Evolutionary conservation across 305 asterid species (phyloP), one percentile per base, ranked within the genome.

Genomic region (Euphrasia arctica): DNA sequence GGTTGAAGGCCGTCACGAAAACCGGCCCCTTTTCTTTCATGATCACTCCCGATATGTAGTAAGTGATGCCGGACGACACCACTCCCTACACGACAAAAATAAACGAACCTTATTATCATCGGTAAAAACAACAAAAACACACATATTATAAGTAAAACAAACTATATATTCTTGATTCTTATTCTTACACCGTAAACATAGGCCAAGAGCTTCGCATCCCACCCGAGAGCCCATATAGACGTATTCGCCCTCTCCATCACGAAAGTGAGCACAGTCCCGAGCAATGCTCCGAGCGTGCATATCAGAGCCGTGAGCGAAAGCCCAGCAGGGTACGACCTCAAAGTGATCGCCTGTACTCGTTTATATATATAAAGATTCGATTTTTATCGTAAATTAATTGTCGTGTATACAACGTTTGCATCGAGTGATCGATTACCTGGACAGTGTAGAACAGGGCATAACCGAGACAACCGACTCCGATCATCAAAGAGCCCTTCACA

Each of bases 271-370:
- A 82, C 62, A 2, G 79, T 80, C 60, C 89, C 91, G 51, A 82
- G 83, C 4, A 73, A 78, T n/a, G 91, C 79, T 78, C 95, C 95
- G 65, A 87, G 31, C 54, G 78, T 34, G 75, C 95, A 87, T 71
- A 87, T 81, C 95, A 89, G 80, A 41, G 91, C 91, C 9, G 95
- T 84, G 64, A 87, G 88, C 11, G 91, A 84, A 31, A 87, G 87
- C 72, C 83, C 95, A 2, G 82, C 82, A 4, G 91, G 88, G 74
- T 84, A 87, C 4, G 91, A 68, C 67, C 22, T 49, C 3, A 51
- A 15, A 15, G 57, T 51, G 27, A 51, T 51, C 14, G 57, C 57
- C 57, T 51, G 45, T 18, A 18, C 22, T 39, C 12, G 2, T 39
- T 39, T 39, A 25, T 25, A 25, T 25, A 25, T 25, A 25, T 1